phyloP scores from a whole-genome alignment of 2,329 filamentous ascomycete species.

The Zymoseptoria brevis region DNA sequence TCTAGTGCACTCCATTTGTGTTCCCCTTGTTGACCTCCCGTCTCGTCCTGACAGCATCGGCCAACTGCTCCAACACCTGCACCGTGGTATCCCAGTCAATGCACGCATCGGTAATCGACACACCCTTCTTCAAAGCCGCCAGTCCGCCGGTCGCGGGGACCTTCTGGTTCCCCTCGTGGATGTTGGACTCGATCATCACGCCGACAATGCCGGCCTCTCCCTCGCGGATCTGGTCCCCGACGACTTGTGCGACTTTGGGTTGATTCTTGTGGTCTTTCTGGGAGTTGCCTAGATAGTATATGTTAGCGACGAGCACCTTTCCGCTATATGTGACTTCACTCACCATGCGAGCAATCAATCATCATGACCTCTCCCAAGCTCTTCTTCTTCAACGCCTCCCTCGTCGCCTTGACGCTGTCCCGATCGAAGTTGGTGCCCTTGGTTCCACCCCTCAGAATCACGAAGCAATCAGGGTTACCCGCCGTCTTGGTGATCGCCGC shows the following conservation, averaged over 20 bases:
- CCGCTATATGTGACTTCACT: conserved; percentile 17
- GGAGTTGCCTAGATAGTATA: conserved; percentile 63
- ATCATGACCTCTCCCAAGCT: conserved; percentile 83
- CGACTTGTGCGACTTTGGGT: conserved; percentile 75
- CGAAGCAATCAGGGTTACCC: conserved; percentile 95
- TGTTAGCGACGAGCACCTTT: conserved; percentile 12
- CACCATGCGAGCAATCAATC: conserved; percentile 97
- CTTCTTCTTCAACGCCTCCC: conserved; percentile 73
- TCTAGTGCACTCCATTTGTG: conserved; percentile 20
- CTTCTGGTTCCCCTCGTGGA: conserved; percentile 74
- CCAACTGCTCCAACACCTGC: conserved; percentile 72
- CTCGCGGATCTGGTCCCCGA: conserved; percentile 77
- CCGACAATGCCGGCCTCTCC: conserved; percentile 86
- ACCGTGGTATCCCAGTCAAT: conserved; percentile 88
- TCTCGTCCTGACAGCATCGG: conserved; percentile 70
- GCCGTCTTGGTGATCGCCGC: conserved; percentile 89
- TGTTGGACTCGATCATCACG: conserved; percentile 98
- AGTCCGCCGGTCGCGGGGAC: conserved; percentile 70
- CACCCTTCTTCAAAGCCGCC: conserved; percentile 70
- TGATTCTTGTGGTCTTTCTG: conserved; percentile 97
- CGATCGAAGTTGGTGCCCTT: conserved; percentile 91
- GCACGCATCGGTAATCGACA: conserved; percentile 93
- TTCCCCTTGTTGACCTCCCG: conserved; percentile 42
- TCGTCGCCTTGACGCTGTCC: conserved; percentile 69
- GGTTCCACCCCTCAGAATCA: conserved; percentile 86